phyloP scores from a whole-genome alignment of 352 stramenopile genomes.

The Aphanomyces astaci region DNA sequence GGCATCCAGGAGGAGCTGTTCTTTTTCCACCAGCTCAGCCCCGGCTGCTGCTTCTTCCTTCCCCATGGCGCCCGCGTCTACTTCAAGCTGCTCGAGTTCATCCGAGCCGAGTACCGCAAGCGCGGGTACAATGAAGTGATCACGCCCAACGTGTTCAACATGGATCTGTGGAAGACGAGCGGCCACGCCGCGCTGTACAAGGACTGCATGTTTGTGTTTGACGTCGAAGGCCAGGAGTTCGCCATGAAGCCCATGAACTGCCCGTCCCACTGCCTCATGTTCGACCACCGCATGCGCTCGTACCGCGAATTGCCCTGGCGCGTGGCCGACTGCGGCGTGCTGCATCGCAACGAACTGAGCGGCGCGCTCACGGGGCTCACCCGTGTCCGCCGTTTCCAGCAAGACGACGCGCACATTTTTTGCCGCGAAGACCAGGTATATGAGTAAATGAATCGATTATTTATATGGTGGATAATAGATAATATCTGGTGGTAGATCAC shows the following conservation, averaged over 20 bases:
- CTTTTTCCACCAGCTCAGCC: slow-evolving; percentile 90
- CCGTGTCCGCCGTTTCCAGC: slow-evolving; percentile 94
- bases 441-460: no score
- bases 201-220: slow-evolving; percentile 98
- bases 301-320: slow-evolving; percentile 96
- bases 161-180: slow-evolving; percentile 95
- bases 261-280: slow-evolving; percentile 98
- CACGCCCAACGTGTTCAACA: slow-evolving; percentile 98
- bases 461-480: no score
- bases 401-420: slow-evolving; percentile 99
- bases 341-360: slow-evolving; percentile 95
- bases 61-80: slow-evolving; percentile 95
- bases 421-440: slow-evolving; percentile 95
- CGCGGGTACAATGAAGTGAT: slow-evolving; percentile 90
- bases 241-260: slow-evolving; percentile 99
- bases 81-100: slow-evolving; percentile 97
- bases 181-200: slow-evolving; percentile 97
- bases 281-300: slow-evolving; percentile 87
- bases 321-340: slow-evolving; percentile 96
- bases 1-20: slow-evolving; percentile 93
- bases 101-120: slow-evolving; percentile 77
- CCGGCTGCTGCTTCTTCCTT: slow-evolving; percentile 94
- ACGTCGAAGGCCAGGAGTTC: slow-evolving; percentile 92
- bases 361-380: slow-evolving; percentile 96
- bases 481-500: slow-evolving; percentile 39